phyloP scores from a whole-genome alignment of 1,284 basidiomycete genomes.

The Chondrostereum purpureum region DNA sequence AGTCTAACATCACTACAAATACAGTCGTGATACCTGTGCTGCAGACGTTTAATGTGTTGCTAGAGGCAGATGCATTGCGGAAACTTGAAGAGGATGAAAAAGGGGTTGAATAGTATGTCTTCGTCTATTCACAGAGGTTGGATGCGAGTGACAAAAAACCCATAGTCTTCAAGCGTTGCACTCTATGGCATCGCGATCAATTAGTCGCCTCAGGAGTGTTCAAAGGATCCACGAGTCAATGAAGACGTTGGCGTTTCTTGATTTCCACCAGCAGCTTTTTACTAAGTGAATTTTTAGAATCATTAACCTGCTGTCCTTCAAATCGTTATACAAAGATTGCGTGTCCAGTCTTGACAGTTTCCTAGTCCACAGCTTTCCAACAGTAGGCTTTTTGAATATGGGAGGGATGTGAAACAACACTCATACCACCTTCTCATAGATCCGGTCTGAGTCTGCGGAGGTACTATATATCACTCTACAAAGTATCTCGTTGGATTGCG shows the following conservation, averaged over 20 bases:
- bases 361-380: slow-evolving; percentile 73
- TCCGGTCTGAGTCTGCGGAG: slow-evolving; percentile 76
- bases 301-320: slow-evolving; percentile 54
- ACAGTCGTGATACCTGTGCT: slow-evolving; percentile 71
- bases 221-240: slow-evolving; percentile 73
- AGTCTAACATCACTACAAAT: slow-evolving; percentile 55
- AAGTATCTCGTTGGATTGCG: slow-evolving; percentile 54
- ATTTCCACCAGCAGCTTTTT: background rate
- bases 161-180: slow-evolving; percentile 41
- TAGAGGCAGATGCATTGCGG: slow-evolving; percentile 57
- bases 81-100: slow-evolving; percentile 34
- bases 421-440: slow-evolving; percentile 36
- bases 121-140: slow-evolving; percentile 10
- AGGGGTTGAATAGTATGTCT: slow-evolving; percentile 45
- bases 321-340: slow-evolving; percentile 39
- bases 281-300: slow-evolving; percentile 36
- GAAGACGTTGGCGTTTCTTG: slow-evolving; percentile 58
- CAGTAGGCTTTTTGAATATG: slow-evolving; percentile 39
- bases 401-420: slow-evolving; percentile 4
- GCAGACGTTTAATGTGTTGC: slow-evolving; percentile 66
- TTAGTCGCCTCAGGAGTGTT: slow-evolving; percentile 67
- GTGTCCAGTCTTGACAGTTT: slow-evolving; percentile 48
- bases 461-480: slow-evolving; percentile 72
- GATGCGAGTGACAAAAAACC: slow-evolving; percentile 14
- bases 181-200: slow-evolving; percentile 50